Base-by-base conservation (phyloP, 345 rosid species). In the Kernera saxatilis region DNA sequence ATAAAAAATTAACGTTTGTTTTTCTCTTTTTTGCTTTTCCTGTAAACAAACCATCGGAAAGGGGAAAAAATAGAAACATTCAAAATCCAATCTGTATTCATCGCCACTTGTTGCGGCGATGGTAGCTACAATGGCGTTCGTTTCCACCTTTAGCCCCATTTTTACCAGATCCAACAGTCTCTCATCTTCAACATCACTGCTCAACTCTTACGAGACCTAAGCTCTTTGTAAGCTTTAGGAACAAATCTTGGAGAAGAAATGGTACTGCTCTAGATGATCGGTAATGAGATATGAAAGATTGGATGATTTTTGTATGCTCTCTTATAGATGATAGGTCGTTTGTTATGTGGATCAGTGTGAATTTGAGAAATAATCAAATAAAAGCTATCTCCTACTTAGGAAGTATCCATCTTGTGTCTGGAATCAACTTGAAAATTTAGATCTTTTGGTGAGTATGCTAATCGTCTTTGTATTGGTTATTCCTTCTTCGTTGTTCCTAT, bases 181-280 rank as follows among this genome's bases (percentile, higher is more conserved):
- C 84, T 66, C 37, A 64, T 67, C 79, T 45, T 59, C 80, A 8
- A 82, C 76, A 17, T 73, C 67, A 74, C 46, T 78, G 67, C 67
- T 81, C 91, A 3, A 86, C 93, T 43, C 93, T 90, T 40, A 85
- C 95, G 30, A 82, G 87, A 29, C 95, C 96, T 13, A 88, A 82
- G 82, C 92, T 92, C 77, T 89, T 90, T 81, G 64, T 92, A 46
- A 88, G 91, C 59, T 49, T 61, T 29, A 27, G 22, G 52, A 8
- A 53, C 29, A 30, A 5, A 7, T 5, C 10, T 29, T 15, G 19
- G 27, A 26, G 27, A 48, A 32, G 30, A 48, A 46, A 7, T 46
- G 5, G 12, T 43, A 43, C 25, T 43, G 49, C 30, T 25, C 3
- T 54, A 10, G 69, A 63, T 50, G 55, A 19, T 51, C 8, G 22